Conservation (phyloP, 345 rosid genomes). For the Syzygium oleosum region DNA sequence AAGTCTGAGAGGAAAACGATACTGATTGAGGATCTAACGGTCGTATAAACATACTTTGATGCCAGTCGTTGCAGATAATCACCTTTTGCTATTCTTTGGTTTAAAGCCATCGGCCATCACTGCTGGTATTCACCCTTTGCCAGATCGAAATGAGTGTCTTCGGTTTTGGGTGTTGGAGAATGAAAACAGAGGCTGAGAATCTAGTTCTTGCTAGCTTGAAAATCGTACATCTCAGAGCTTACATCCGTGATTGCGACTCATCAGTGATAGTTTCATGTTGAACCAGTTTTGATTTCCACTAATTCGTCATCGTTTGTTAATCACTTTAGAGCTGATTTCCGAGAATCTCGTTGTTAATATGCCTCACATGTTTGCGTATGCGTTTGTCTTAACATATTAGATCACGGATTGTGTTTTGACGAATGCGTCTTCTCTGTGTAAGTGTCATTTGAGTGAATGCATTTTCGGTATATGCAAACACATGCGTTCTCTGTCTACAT, state of each 20-base stretch:
- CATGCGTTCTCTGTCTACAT: not conserved
- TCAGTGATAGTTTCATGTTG: not conserved
- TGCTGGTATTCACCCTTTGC: too few relatives aligned
- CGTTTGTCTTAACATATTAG: not conserved
- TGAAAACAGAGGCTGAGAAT: too few relatives aligned
- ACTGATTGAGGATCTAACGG: too few relatives aligned
- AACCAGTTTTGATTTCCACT: not conserved
- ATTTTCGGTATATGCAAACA: not conserved
- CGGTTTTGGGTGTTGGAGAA: too few relatives aligned
- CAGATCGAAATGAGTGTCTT: too few relatives aligned
- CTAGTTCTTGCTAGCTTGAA: not conserved
- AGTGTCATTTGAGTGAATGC: not conserved
- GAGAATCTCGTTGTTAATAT: not conserved
- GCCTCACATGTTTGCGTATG: not conserved
- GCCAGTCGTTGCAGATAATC: too few relatives aligned
- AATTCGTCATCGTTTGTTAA: accelerated
- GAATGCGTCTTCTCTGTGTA: not conserved
- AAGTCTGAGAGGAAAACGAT: too few relatives aligned
- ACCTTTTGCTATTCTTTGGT: too few relatives aligned
- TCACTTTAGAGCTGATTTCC: not conserved
- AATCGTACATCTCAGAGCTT: not conserved
- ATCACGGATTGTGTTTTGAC: not conserved
- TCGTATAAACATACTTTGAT: too few relatives aligned
- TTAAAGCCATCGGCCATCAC: too few relatives aligned
- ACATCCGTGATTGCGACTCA: not conserved